A percentile compares a stretch with the other conserved stretches of the same genome.
These are phyloP conservation scores for Ajuga reptans DNA, from an alignment of 305 asterid genomes.

Conservation along the genomic window DNA sequence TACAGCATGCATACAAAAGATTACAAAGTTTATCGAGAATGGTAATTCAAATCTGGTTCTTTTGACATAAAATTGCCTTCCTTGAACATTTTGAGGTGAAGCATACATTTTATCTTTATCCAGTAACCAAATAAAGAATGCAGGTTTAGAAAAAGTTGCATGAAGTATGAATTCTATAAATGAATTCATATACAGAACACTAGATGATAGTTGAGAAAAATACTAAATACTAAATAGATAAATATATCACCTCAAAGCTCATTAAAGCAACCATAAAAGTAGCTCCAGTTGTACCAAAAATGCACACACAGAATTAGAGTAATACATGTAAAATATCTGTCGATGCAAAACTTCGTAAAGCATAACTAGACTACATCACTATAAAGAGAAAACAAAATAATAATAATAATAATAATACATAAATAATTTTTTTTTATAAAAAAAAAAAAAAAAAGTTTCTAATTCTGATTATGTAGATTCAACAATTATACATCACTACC, in stretches of 20 bases:
- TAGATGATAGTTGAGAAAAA: neutral
- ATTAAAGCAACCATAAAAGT: neutral
- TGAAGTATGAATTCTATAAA: neutral
- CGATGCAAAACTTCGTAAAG: neutral
- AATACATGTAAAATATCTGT: neutral
- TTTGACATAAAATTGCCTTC: neutral
- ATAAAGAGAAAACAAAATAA: neutral
- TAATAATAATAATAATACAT: no score
- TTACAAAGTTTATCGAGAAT: neutral
- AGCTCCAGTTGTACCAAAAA: neutral
- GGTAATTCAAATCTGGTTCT: neutral
- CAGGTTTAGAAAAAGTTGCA: neutral
- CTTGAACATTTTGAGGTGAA: neutral
- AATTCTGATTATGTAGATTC: neutral
- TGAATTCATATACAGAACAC: neutral
- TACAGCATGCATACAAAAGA: neutral
- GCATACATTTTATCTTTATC: neutral
- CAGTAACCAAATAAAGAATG: neutral
- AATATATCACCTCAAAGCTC: constrained; percentile 2
- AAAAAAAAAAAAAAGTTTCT: neutral
- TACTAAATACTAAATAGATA: neutral
- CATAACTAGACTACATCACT: neutral
- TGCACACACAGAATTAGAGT: neutral
- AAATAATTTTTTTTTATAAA: no score
- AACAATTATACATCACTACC: neutral